Conservation (phyloP, 495 filamentous ascomycete species). For the Talaromyces borbonicus region DNA sequence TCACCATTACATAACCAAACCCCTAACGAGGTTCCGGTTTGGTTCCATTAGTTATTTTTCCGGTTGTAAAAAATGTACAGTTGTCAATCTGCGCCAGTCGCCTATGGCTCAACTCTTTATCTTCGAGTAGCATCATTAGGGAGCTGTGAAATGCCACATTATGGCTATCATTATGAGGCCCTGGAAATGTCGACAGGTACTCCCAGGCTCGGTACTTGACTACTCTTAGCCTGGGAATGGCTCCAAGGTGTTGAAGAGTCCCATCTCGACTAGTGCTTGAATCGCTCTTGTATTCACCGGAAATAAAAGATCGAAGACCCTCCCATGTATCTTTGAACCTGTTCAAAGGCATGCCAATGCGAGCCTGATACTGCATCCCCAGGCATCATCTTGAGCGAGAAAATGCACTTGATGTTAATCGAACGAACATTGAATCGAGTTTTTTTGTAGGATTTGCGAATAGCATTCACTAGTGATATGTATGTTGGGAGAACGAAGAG, state of each 20-base stretch:
- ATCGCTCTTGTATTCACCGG: not conserved
- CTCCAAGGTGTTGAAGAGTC: not conserved
- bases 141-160: slow-evolving; percentile 14
- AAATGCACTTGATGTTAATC: slow-evolving; percentile 10
- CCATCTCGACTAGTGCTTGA: not conserved
- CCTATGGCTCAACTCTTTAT: not conserved
- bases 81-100: not conserved
- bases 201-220: not conserved
- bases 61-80: too few relatives aligned
- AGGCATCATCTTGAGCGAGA: slow-evolving; percentile 14
- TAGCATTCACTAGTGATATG: slow-evolving; percentile 1
- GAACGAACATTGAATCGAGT: slow-evolving; percentile 5
- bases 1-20: not conserved
- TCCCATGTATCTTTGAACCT: slow-evolving; percentile 8
- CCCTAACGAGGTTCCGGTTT: not conserved
- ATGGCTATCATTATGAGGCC: slow-evolving; percentile 28
- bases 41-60: too few relatives aligned
- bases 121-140: slow-evolving; percentile 6
- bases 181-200: slow-evolving; percentile 2
- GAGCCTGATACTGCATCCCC: slow-evolving; percentile 11
- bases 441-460: slow-evolving; percentile 7
- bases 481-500: not conserved
- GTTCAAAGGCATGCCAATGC: slow-evolving; percentile 7
- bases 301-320: not conserved
- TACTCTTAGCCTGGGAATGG: not conserved